phyloP scores from a whole-genome alignment of 2,329 filamentous ascomycete species.

The Colletotrichum tropicicola region DNA sequence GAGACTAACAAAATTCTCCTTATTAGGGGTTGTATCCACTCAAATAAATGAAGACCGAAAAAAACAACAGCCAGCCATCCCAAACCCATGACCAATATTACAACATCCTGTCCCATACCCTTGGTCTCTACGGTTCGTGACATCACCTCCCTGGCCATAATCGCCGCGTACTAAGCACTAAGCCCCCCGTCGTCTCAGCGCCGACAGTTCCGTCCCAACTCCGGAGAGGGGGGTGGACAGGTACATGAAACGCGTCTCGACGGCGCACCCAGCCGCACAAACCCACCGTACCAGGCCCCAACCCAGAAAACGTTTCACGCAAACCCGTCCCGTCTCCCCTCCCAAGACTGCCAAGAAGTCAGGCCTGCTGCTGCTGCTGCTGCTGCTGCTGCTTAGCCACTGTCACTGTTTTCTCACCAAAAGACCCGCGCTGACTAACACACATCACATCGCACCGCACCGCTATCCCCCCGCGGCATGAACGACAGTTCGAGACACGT shows the following conservation, averaged over 20 bases:
- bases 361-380: neutral
- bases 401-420: neutral
- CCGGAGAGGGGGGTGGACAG: neutral
- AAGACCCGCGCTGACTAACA: neutral
- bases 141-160: neutral
- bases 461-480: neutral
- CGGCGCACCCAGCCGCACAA: no score
- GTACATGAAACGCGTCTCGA: neutral
- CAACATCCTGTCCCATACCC: neutral
- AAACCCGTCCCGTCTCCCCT: neutral
- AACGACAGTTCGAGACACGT: neutral
- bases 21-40: neutral
- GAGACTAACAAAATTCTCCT: neutral
- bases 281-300: neutral
- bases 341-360: neutral
- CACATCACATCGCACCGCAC: no score
- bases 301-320: neutral
- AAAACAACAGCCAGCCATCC: neutral
- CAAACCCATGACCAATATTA: neutral
- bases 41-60: neutral
- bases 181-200: neutral
- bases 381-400: neutral
- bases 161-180: neutral
- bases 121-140: neutral
- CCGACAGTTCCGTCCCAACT: neutral